Conservation (phyloP, 805 yeast species). For the Ogataea minuta region DNA sequence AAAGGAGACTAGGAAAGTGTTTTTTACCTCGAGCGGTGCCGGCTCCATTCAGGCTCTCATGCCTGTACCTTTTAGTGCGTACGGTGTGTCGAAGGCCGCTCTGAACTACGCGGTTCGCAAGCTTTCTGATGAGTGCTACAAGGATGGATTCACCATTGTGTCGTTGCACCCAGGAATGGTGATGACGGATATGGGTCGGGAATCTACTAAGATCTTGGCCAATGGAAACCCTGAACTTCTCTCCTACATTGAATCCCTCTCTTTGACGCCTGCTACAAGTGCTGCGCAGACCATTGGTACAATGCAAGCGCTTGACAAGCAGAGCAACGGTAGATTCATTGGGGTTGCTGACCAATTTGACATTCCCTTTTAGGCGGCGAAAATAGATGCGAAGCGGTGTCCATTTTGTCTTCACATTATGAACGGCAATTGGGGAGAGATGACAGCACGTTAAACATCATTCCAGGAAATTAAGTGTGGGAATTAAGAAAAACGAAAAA, state of each 20-base stretch:
- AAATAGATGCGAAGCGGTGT: too few relatives aligned
- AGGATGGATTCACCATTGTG: background rate
- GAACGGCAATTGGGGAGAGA: too few relatives aligned
- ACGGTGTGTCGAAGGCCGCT: slow-evolving; percentile 1
- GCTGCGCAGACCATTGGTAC: background rate
- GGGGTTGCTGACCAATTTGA: background rate
- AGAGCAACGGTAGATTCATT: background rate
- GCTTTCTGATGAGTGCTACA: background rate
- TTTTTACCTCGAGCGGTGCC: background rate
- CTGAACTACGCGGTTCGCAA: background rate
- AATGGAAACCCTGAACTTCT: background rate
- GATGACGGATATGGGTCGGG: background rate
- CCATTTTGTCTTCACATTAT: too few relatives aligned
- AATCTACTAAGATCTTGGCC: background rate
- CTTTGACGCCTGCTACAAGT: background rate
- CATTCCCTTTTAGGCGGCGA: background rate
- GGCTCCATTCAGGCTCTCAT: background rate
- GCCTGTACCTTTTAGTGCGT: background rate
- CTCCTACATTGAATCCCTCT: background rate
- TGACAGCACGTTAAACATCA: too few relatives aligned
- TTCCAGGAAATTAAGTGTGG: too few relatives aligned
- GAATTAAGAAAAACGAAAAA: too few relatives aligned
- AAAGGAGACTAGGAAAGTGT: slow-evolving; percentile 1
- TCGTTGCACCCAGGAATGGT: background rate
- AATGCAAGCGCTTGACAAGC: background rate